Percentiles rank a stretch among this genome's conserved stretches.
phyloP scores from a whole-genome alignment of 768 basidiomycete species.

The Rhizopogon salebrosus region DNA sequence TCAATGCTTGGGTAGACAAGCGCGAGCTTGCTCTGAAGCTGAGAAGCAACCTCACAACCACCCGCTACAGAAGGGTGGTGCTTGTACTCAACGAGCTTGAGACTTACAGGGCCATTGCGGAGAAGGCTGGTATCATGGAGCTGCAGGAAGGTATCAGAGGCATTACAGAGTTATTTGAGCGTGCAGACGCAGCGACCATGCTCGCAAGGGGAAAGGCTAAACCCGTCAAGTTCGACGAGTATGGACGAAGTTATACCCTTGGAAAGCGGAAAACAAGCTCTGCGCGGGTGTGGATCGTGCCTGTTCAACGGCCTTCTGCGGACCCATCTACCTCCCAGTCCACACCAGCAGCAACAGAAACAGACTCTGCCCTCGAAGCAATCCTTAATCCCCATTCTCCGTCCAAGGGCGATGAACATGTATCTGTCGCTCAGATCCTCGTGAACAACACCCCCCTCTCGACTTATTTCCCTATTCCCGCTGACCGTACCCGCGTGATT shows the following conservation, averaged over 20 bases:
- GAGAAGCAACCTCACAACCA: constrained; percentile 54
- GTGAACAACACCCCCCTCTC: constrained; percentile 82
- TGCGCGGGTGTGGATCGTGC: constrained; percentile 92
- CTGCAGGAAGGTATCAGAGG: constrained; percentile 44
- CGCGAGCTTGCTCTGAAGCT: constrained; percentile 55
- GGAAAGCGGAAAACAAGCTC: constrained; percentile 88
- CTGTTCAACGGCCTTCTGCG: constrained; percentile 30
- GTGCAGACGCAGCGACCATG: constrained; percentile 32
- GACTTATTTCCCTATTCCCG: constrained; percentile 68
- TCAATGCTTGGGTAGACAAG: constrained; percentile 66
- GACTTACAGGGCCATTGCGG: constrained; percentile 55
- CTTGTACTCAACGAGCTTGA: constrained; percentile 62
- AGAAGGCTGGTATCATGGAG: constrained; percentile 51
- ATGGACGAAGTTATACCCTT: constrained; percentile 80
- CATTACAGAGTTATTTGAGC: constrained; percentile 61
- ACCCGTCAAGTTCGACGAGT: constrained; percentile 58
- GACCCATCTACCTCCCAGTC: constrained; percentile 1
- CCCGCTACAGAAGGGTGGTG: constrained; percentile 64
- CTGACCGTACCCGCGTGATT: constrained; percentile 77
- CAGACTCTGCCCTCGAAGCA: not conserved
- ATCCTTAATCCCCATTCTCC: constrained; percentile 8
- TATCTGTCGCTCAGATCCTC: constrained; percentile 63
- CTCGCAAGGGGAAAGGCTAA: constrained; percentile 40
- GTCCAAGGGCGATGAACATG: constrained; percentile 17
- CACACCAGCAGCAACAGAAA: constrained; percentile 10